Percentiles rank a stretch among this genome's conserved stretches.
Evolutionary conservation across 1,139 yeast genomes (phyloP).

Genomic region (Pichia sp.): DNA sequence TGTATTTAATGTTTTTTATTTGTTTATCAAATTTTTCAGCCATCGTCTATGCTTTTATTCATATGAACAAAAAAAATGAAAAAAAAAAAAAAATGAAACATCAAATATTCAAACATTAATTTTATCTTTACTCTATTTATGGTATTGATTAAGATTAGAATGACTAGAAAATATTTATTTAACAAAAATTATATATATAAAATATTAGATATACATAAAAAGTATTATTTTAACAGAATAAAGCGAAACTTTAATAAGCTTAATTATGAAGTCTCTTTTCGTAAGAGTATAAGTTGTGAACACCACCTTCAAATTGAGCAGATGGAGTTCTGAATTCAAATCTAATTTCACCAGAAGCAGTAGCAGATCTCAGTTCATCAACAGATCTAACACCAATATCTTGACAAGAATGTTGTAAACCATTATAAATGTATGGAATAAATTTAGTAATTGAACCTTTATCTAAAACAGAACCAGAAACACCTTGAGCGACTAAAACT

Average conservation of each 20-base stretch:
- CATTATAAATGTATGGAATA: slow-evolving; percentile 88
- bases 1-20: too few relatives aligned
- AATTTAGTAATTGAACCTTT: slow-evolving; percentile 93
- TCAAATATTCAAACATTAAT: too few relatives aligned
- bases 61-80: too few relatives aligned
- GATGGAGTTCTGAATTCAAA: slow-evolving; percentile 98
- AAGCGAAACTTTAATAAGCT: slow-evolving; percentile 1
- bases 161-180: too few relatives aligned
- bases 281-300: slow-evolving; percentile 90
- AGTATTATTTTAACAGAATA: too few relatives aligned
- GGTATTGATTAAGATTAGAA: too few relatives aligned
- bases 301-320: slow-evolving; percentile 99
- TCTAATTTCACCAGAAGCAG: slow-evolving; percentile 67
- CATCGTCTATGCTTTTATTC: neutral
- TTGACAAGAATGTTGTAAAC: slow-evolving; percentile 97
- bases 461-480: slow-evolving; percentile 93
- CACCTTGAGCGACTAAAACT: slow-evolving; percentile 99
- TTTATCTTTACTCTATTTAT: too few relatives aligned
- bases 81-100: too few relatives aligned
- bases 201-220: too few relatives aligned
- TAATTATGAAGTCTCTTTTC: slow-evolving; percentile 95
- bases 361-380: slow-evolving; percentile 56
- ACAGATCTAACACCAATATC: slow-evolving; percentile 86
- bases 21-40: too few relatives aligned
- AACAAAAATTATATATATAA: too few relatives aligned